Percentiles rank a stretch among this genome's conserved stretches.
phyloP scores from a whole-genome alignment of 192 early-diverging fungal species.

The Coemansia sp. region DNA sequence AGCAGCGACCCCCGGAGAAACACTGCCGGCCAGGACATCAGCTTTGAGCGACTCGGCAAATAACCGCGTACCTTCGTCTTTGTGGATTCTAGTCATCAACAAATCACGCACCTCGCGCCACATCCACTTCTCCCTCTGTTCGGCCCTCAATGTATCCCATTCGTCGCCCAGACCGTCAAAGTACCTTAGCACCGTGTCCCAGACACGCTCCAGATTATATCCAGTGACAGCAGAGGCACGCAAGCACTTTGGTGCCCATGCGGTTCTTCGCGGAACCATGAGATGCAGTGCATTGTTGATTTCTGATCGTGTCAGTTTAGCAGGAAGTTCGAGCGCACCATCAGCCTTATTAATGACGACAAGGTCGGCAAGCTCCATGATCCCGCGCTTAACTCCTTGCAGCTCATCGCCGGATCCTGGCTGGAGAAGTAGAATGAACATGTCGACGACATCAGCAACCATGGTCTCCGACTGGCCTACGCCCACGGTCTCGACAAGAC shows the following conservation, averaged over 20 bases:
- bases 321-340: slow-evolving; percentile 62
- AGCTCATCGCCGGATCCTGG: slow-evolving; percentile 85
- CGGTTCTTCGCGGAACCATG: slow-evolving; percentile 25
- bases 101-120: slow-evolving; percentile 40
- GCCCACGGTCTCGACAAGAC: slow-evolving; percentile 81
- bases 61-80: slow-evolving; percentile 7
- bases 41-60: slow-evolving; percentile 17
- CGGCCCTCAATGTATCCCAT: slow-evolving; percentile 30
- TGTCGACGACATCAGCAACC: slow-evolving; percentile 85
- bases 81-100: slow-evolving; percentile 16
- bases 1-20: slow-evolving; percentile 30
- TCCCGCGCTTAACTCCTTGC: slow-evolving; percentile 87
- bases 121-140: slow-evolving; percentile 42
- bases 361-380: slow-evolving; percentile 81
- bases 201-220: slow-evolving; percentile 37
- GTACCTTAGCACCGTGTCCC: slow-evolving; percentile 22
- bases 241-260: slow-evolving; percentile 37
- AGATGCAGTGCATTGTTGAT: slow-evolving; percentile 27
- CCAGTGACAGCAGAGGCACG: slow-evolving; percentile 37
- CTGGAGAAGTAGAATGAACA: slow-evolving; percentile 76
- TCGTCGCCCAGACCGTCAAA: slow-evolving; percentile 25
- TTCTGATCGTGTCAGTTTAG: slow-evolving; percentile 64
- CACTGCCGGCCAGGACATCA: slow-evolving; percentile 12
- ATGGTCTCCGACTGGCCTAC: slow-evolving; percentile 86
- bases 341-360: slow-evolving; percentile 82